Conservation (phyloP, 495 filamentous ascomycete species). For the Penicillium roqueforti region DNA sequence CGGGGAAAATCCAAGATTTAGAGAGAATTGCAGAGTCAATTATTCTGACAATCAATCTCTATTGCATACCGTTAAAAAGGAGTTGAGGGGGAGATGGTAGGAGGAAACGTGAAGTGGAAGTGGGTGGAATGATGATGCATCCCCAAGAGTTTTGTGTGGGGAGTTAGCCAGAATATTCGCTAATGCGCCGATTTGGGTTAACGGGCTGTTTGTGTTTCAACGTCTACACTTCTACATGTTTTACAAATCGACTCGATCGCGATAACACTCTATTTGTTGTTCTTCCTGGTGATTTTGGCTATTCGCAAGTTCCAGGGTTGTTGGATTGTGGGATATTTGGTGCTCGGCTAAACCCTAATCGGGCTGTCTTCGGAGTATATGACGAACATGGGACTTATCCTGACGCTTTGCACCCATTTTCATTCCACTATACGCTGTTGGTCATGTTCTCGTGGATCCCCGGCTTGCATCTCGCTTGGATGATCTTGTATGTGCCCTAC, state of each 20-base stretch:
- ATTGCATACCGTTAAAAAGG: slow-evolving; percentile 12
- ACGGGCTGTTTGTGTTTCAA: slow-evolving; percentile 10
- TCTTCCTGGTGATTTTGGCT: slow-evolving; percentile 1
- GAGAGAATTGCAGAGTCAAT: neutral
- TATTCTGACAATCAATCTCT: neutral
- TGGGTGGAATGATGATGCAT: slow-evolving; percentile 19
- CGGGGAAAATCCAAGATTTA: neutral
- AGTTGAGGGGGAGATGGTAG: slow-evolving; percentile 10
- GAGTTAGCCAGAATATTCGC: slow-evolving; percentile 23
- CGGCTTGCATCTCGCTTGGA: slow-evolving; percentile 56
- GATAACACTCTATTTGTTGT: neutral
- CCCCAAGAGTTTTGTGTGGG: slow-evolving; percentile 25
- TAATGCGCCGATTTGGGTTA: slow-evolving; percentile 28
- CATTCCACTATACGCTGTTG: no score
- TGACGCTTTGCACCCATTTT: no score
- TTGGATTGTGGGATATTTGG: slow-evolving; percentile 25
- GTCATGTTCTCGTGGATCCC: slow-evolving; percentile 56
- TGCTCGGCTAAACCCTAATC: slow-evolving; percentile 47
- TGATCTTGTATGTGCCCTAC: slow-evolving; percentile 51
- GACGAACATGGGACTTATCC: neutral
- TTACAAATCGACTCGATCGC: neutral
- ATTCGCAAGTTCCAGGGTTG: neutral
- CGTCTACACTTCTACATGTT: neutral
- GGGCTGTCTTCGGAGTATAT: neutral
- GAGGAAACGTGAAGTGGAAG: slow-evolving; percentile 13